These are phyloP conservation scores for Penicillium sp. DNA, from an alignment of 2,329 filamentous ascomycete genomes.

Conservation along the genomic window DNA sequence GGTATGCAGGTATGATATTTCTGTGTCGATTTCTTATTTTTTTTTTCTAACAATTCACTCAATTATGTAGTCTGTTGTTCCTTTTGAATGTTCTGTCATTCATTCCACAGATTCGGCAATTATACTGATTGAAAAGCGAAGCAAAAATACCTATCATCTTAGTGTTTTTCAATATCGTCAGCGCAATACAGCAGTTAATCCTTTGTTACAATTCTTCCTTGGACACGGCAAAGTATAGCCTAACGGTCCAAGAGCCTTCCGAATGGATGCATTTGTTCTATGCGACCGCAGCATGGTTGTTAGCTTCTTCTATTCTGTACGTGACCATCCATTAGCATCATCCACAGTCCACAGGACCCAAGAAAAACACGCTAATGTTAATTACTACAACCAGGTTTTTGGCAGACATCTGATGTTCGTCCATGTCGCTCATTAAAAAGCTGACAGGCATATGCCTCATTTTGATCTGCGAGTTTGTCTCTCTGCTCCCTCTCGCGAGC, in stretches of 20 bases:
- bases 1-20: background rate
- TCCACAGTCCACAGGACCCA: background rate
- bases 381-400: background rate
- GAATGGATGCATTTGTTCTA: background rate
- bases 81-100: background rate
- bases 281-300: background rate
- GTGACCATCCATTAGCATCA: background rate
- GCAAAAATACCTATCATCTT: background rate
- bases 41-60: background rate
- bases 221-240: accelerated
- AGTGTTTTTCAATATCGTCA: background rate
- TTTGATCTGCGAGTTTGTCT: too few relatives aligned
- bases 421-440: background rate
- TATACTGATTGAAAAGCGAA: background rate
- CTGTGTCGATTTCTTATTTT: background rate
- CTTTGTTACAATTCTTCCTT: background rate
- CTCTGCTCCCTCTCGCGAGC: background rate
- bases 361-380: background rate
- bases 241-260: background rate
- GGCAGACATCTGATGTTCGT: background rate
- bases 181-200: background rate
- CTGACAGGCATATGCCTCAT: accelerated
- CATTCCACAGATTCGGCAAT: background rate
- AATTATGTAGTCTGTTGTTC: background rate
- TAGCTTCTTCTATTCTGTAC: background rate